Evolutionary conservation across 2,329 filamentous ascomycete genomes (phyloP).

Genomic region (Clonostachys sp.): DNA sequence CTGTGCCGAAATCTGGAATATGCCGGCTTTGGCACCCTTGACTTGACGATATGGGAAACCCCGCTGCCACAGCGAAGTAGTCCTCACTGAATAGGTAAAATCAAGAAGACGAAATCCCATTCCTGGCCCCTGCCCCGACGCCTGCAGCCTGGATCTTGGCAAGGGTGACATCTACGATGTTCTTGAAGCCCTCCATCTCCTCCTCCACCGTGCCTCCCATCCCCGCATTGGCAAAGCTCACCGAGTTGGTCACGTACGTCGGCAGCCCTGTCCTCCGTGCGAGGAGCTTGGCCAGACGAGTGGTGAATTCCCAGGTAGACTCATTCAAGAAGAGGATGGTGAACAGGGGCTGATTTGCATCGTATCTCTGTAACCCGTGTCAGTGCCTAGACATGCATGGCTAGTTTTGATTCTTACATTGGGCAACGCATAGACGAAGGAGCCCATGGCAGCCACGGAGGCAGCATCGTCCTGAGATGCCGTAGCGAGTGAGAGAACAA

Average conservation of each 20-base stretch:
- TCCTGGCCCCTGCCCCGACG: no score
- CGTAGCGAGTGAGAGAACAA: constrained; percentile 59
- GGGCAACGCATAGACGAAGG: constrained; percentile 90
- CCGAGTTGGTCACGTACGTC: constrained; percentile 87
- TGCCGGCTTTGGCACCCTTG: no score
- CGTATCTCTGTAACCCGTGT: constrained; percentile 33
- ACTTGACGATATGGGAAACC: no score
- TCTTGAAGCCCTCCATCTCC: constrained; percentile 84
- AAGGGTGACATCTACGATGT: constrained; percentile 64
- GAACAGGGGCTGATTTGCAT: constrained; percentile 60
- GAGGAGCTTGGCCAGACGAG: constrained; percentile 76
- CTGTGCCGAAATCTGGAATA: no score
- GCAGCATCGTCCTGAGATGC: constrained; percentile 46
- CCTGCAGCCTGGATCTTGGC: constrained; percentile 13
- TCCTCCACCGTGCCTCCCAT: constrained; percentile 83
- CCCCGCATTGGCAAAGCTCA: constrained; percentile 68
- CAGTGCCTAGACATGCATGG: neutral
- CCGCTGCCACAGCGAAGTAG: no score
- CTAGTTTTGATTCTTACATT: constrained; percentile 53
- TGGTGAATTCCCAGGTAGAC: constrained; percentile 79
- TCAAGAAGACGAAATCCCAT: no score
- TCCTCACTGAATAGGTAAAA: no score
- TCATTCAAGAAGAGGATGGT: constrained; percentile 77
- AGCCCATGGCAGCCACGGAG: constrained; percentile 62
- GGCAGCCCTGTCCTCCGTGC: constrained; percentile 69